phyloP scores from a whole-genome alignment of 441 rosid genomes.

The Kokia cookei region DNA sequence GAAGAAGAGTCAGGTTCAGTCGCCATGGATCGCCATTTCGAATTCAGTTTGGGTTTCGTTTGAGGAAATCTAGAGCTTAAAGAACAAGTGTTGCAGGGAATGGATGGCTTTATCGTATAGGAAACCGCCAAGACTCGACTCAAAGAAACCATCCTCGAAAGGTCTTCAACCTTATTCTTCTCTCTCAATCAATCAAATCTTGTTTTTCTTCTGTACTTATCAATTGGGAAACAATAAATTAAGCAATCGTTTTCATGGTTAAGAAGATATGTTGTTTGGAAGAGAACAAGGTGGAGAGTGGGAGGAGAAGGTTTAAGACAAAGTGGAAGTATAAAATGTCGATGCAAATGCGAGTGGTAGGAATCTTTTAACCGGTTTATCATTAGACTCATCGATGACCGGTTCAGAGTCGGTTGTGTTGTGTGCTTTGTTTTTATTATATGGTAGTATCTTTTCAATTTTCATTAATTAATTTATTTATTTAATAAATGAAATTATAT shows the following conservation, averaged over 20 bases:
- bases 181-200: not conserved
- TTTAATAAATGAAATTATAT: too few relatives aligned
- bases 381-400: not conserved
- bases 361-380: not conserved
- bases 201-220: not conserved
- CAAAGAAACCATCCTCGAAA: conserved; percentile 40
- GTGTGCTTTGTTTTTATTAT: too few relatives aligned
- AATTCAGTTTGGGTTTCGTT: conserved; percentile 16
- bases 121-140: conserved; percentile 56
- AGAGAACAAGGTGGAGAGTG: too few relatives aligned
- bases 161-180: not conserved
- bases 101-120: conserved; percentile 31
- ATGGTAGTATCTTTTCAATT: too few relatives aligned
- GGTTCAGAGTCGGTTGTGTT: too few relatives aligned
- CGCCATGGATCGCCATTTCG: conserved; percentile 54
- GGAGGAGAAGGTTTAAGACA: too few relatives aligned
- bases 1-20: conserved; percentile 49
- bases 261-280: too few relatives aligned
- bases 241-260: not conserved
- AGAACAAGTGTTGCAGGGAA: conserved; percentile 6
- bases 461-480: too few relatives aligned
- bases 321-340: conserved; percentile 13
- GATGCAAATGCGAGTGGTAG: conserved; percentile 8
- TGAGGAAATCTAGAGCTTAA: conserved; percentile 17
- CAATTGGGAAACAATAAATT: not conserved